Evolutionary conservation across 2,329 filamentous ascomycete genomes (phyloP).

Genomic region (Rosellinia necatrix): DNA sequence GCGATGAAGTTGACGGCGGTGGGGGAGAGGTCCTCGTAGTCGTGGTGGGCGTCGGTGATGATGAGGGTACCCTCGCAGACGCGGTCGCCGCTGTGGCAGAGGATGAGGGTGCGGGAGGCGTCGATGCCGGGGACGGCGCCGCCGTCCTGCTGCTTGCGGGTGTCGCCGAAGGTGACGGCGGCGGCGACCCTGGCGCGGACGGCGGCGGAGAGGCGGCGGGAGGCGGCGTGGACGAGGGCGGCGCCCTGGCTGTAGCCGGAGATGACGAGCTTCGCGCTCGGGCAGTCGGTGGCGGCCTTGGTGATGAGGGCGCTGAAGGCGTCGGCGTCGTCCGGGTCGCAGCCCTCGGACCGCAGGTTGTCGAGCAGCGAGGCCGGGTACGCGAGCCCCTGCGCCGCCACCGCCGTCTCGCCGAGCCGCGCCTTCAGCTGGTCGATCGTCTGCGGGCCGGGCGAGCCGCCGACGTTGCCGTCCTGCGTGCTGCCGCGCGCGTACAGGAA

Average conservation of each 20-base stretch:
- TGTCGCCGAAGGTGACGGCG: slow-evolving; percentile 50
- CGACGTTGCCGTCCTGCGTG: slow-evolving; percentile 46
- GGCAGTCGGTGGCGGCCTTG: slow-evolving; percentile 45
- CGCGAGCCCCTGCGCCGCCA: slow-evolving; percentile 36
- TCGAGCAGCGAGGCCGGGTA: slow-evolving; percentile 34
- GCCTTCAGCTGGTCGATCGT: slow-evolving; percentile 58
- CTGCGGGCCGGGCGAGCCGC: slow-evolving; percentile 37
- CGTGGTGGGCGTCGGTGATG: slow-evolving; percentile 46
- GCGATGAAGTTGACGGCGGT: slow-evolving; percentile 25
- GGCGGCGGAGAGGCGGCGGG: slow-evolving; percentile 38
- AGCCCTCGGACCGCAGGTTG: slow-evolving; percentile 38
- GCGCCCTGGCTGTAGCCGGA: slow-evolving; percentile 51
- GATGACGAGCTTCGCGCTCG: slow-evolving; percentile 47
- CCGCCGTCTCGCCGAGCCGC: slow-evolving; percentile 33
- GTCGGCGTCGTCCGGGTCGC: slow-evolving; percentile 40
- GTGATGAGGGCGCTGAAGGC: slow-evolving; percentile 42
- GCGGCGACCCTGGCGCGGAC: slow-evolving; percentile 43
- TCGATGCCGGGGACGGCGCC: slow-evolving; percentile 42
- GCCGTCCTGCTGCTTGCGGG: slow-evolving; percentile 43
- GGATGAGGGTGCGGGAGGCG: slow-evolving; percentile 43
- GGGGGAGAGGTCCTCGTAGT: slow-evolving; percentile 39
- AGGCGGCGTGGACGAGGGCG: slow-evolving; percentile 49
- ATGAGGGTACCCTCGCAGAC: slow-evolving; percentile 54
- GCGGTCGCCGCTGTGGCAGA: slow-evolving; percentile 55
- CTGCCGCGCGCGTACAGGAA: slow-evolving; percentile 49